Percentiles rank a stretch among this genome's conserved stretches.
These are phyloP conservation scores for Escallonia rubra DNA, from an alignment of 129 eudicot genomes.

Conservation along the genomic window DNA sequence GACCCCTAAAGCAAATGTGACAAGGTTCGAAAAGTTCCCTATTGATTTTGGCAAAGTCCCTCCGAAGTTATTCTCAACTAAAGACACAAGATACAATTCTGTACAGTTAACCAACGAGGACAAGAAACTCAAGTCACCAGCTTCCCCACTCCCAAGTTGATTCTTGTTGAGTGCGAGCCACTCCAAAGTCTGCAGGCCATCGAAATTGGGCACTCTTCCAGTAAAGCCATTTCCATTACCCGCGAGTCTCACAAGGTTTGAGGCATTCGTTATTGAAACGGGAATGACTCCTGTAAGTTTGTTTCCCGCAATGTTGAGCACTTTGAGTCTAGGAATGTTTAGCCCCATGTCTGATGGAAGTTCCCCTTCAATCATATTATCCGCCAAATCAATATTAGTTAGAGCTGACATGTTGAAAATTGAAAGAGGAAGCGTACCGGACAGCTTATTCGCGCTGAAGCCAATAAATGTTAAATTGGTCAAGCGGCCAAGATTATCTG, in stretches of 20 bases:
- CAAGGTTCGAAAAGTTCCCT: no score
- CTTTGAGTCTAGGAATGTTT: not conserved
- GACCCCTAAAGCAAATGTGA: no score
- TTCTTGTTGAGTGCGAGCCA: conserved; percentile 4
- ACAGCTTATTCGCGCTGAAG: not conserved
- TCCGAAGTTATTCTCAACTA: no score
- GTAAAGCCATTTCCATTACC: not conserved
- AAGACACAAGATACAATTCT: no score
- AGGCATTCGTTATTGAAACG: conserved; percentile 13
- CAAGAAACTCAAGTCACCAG: conserved; percentile 13
- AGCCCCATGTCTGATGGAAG: conserved; percentile 17
- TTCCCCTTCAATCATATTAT: conserved; percentile 16
- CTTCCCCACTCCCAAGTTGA: conserved; percentile 10
- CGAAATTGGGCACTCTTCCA: conserved; percentile 10
- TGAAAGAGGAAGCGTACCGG: conserved; percentile 17
- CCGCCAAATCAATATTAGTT: not conserved
- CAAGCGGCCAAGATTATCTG: conserved; percentile 7
- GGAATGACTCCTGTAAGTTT: conserved; percentile 12
- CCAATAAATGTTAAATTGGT: not conserved
- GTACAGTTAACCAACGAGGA: conserved; percentile 8
- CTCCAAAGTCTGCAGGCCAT: not conserved
- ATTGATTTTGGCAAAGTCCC: no score
- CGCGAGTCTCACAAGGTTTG: conserved; percentile 6
- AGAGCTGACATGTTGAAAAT: conserved; percentile 22
- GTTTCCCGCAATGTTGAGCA: not conserved